Base-by-base conservation (phyloP, 768 basidiomycete genomes). In the Lactarius vividus region DNA sequence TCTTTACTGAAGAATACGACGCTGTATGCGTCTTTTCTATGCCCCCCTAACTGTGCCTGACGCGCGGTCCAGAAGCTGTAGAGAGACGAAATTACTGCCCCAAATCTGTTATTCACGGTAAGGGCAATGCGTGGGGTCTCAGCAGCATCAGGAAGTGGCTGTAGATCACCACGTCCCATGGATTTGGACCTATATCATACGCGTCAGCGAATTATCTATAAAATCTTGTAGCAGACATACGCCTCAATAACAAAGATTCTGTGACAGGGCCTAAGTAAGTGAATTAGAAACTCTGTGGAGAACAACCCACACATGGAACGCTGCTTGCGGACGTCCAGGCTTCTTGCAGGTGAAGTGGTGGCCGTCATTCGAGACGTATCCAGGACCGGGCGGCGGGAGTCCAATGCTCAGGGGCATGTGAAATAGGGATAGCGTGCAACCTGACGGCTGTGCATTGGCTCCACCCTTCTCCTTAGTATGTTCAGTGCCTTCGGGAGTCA, bases 231-330 rank as follows among this genome's bases (percentile, higher is more conserved):
- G 29, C 0, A 28, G 31, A 55, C 54, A 33, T 35, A 82, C 82
- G 74, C 77, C 59, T 84, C 85, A 64, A 82, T 81, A 26, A 83
- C 82, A 59, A 85, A 85, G 13, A 84, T 81, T 5, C 82, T 83
- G 60, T 18, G 8, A 20, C 23, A 26, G 23, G 23, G 37, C 46
- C 5, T n/a, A 16, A 3, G 20, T 4, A 55, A 58, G 26, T 37
- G 44, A 0, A 39, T 37, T 16, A n/a, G 59, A 0, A 1, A 18
- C 10, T 26, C 7, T 23, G 23, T 13, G 31, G 26, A 8, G 4
- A 18, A n/a, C 2, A 2, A 79, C 84, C 65, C 70, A 86, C 83
- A 87, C 83, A 72, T 87, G 85, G 74, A 81, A 85, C 0, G 85
- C 79, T 66, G 82, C 83, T 15, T 80, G 81, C 73, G 82, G 73